These are phyloP conservation scores for Paraurostyla sp. DNA, from an alignment of 73 alveolate species.

Conservation along the genomic window DNA sequence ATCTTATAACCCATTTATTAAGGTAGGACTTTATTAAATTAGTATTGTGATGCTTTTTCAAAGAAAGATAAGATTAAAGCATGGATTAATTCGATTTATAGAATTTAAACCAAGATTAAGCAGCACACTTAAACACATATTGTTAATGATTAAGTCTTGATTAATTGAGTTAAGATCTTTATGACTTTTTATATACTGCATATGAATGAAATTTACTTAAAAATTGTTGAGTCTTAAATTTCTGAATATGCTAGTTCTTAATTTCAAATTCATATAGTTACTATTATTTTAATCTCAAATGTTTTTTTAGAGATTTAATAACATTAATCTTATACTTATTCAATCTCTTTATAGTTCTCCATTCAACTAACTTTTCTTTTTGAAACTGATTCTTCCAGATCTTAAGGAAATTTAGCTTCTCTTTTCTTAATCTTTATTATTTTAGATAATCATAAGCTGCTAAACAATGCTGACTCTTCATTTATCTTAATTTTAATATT, in stretches of 20 bases:
- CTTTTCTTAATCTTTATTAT: neutral
- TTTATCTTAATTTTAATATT: neutral
- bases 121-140: slow-evolving; percentile 10
- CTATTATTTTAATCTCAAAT: too few species aligned
- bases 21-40: neutral
- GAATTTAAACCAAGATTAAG: neutral
- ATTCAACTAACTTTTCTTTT: neutral
- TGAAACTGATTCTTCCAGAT: neutral
- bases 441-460: slow-evolving; percentile 31
- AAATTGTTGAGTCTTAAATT: too few species aligned
- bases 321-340: neutral
- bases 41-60: too few species aligned
- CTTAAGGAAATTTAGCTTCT: neutral
- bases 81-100: neutral
- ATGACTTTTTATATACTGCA: too few species aligned
- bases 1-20: slow-evolving; percentile 1
- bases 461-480: neutral
- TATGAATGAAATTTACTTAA: too few species aligned
- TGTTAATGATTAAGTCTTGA: neutral
- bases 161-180: neutral
- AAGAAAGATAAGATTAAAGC: neutral
- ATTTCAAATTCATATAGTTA: too few species aligned
- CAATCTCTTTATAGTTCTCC: neutral
- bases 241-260: too few species aligned
- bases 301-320: neutral